Base-by-base conservation (phyloP, 73 alveolate species). In the Diophrys sp. region DNA sequence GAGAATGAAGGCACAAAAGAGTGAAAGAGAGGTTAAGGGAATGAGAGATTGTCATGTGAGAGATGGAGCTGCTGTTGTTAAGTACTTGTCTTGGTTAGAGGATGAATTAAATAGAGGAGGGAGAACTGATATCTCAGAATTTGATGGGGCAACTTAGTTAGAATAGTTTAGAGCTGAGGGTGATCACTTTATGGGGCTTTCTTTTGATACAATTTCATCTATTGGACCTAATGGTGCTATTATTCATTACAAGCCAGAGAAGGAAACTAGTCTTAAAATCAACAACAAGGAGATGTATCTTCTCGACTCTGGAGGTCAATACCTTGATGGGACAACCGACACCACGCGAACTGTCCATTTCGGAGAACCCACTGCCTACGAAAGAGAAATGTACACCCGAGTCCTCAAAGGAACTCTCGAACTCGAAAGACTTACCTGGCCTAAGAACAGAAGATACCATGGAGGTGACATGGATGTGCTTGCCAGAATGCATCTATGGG, bases 251-350 rank as follows among this genome's bases (percentile, higher is more conserved):
- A 82, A 85, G 27, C 99, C 99, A 55, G 95, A 93, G 30, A 90
- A 90, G 56, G 95, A 77, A 55, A 70, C 79, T 23, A 84, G 92
- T 28, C 56, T 89, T 56, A 76, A 55, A 11, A 76, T 95, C 73
- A 86, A 72, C 77, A 87, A 83, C 29, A 57, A 73, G 27, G 95
- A 95, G 34, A 86, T 97, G 56, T 87, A 89, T 54, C 86, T 97
- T 73, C 85, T 96, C 33, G 99, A 97, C 83, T 93, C 99, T 1
- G 99, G 99, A 1, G 99, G 97, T 54, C 97, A 97, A 75, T 97
- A 97, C 82, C 82, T 83, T 25, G 99, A 97, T 80, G 99, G 99
- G n/a, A 97, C 99, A 1, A 97, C 99, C 2, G 99, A 97, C 74
- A 97, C 95, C 33, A 97, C 99, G 2, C 89, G 99, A 74, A 96